Evolutionary conservation across 1,284 basidiomycete genomes (phyloP), one percentile per base, ranked within the genome.

Genomic region (Kalmanozyma brasiliensis): DNA sequence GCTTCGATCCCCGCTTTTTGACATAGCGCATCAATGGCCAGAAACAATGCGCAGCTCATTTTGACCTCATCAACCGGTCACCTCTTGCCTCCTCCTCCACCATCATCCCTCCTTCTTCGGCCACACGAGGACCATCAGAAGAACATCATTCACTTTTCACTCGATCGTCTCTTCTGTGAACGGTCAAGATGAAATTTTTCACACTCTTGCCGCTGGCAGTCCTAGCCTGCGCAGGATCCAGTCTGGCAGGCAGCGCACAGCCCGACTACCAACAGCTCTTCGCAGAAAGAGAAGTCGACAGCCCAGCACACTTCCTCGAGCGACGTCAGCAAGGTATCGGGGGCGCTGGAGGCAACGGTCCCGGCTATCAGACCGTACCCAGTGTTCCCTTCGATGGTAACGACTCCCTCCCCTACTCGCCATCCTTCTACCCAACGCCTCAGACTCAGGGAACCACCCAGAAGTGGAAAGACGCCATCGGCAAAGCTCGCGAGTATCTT

Each of bases 381-480:
- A 30, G 6, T 0, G 45, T 61, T 1, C 67, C 74, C 6, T 71
- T 74, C 46, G 45, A 62, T 22, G 72, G 72, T 20, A 61, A 64
- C 49, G 74, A 76, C 41, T 62, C 64, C 33, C 49, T 76, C 19
- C 74, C 74, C 36, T 72, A 59, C 43, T 73, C 69, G 45, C 69
- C 69, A 13, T 68, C 74, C n/a, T 68, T 60, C 46, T 73, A 73
- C 55, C 72, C 72, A 5, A 57, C 68, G 16, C 74, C 74, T 23
- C 65, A 65, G 44, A 72, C 67, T 14, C 19, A 59, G n/a, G 65
- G 60, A 22, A 56, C 49, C 17, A 55, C 53, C 1, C 58, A 72
- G 19, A 74, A 81, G 89, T 90, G 72, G 89, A 88, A 58, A 86
- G 89, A 73, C 84, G 90, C 75, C 85, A 85, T 70, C 82, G 80